Evolutionary conservation across 257 asterid species (phyloP).

Genomic region (Echites panduratus): DNA sequence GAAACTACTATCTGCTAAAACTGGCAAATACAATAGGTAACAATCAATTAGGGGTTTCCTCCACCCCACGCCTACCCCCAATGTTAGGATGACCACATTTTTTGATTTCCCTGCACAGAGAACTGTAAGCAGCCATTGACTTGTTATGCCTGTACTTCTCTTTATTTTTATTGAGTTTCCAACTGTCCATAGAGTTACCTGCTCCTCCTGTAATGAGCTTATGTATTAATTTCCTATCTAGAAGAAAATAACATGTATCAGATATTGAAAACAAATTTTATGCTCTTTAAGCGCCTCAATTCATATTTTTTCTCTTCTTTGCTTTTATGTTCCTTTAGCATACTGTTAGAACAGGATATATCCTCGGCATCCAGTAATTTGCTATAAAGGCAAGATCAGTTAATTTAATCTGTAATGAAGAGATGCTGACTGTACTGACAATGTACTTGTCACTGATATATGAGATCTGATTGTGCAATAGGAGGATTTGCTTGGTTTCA

Average conservation of each 20-base stretch:
- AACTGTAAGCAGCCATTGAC: constrained; percentile 39
- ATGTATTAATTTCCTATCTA: constrained; percentile 29
- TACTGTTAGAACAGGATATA: neutral
- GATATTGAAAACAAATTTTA: constrained; percentile 24
- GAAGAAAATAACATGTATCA: constrained; percentile 22
- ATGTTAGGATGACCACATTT: constrained; percentile 16
- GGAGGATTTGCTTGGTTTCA: neutral
- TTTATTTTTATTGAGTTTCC: constrained; percentile 18
- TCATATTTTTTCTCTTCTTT: neutral
- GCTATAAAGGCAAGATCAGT: neutral
- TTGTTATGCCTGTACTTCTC: constrained; percentile 29
- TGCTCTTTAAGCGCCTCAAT: neutral
- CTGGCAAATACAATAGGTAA: constrained; percentile 37
- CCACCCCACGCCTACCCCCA: neutral
- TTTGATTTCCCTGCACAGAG: constrained; percentile 17
- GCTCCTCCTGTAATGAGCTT: constrained; percentile 26
- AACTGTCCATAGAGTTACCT: constrained; percentile 23
- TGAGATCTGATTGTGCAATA: neutral
- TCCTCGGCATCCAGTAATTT: neutral
- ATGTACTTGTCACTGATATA: neutral
- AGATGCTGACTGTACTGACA: neutral
- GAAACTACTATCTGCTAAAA: constrained; percentile 55
- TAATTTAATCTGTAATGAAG: neutral
- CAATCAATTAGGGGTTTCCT: constrained; percentile 16
- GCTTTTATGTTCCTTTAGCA: neutral